A percentile compares a stretch with the other conserved stretches of the same genome.
phyloP scores from a whole-genome alignment of 306 rosid genomes.

The Citrullus colocynthis region DNA sequence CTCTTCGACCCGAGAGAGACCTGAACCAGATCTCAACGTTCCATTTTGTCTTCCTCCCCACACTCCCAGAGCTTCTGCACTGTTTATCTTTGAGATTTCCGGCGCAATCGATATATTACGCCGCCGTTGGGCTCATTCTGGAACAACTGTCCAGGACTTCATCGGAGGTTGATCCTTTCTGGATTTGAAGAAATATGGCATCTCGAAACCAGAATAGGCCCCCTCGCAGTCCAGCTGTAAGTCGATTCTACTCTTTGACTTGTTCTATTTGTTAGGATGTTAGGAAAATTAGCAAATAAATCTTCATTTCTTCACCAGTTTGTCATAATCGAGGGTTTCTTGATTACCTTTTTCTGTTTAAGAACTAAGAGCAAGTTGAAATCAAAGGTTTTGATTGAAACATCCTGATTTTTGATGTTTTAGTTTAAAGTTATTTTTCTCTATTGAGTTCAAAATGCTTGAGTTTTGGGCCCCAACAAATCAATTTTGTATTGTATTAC shows the following conservation, averaged over 20 bases:
- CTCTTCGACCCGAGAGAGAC: neutral
- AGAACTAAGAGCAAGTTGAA: neutral
- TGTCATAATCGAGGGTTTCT: neutral
- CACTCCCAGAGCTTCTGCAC: neutral
- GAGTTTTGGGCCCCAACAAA: neutral
- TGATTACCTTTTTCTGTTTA: neutral
- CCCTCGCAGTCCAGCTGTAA: conserved; percentile 64
- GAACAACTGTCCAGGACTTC: neutral
- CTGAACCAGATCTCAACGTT: conserved; percentile 6
- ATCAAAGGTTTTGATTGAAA: neutral
- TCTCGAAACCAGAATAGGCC: conserved; percentile 76
- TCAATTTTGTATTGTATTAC: neutral
- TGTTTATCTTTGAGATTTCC: neutral
- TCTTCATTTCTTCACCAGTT: neutral
- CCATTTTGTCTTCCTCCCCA: neutral
- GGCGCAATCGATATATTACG: neutral
- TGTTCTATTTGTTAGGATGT: neutral
- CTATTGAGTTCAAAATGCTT: neutral
- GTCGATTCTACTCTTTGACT: neutral
- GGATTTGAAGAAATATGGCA: conserved; percentile 30
- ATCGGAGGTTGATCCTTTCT: neutral
- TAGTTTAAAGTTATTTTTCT: neutral
- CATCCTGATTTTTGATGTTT: neutral
- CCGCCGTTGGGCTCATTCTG: neutral
- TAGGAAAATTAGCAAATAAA: neutral